phyloP scores from a whole-genome alignment of 768 basidiomycete species.

The Calvatia gigantea region DNA sequence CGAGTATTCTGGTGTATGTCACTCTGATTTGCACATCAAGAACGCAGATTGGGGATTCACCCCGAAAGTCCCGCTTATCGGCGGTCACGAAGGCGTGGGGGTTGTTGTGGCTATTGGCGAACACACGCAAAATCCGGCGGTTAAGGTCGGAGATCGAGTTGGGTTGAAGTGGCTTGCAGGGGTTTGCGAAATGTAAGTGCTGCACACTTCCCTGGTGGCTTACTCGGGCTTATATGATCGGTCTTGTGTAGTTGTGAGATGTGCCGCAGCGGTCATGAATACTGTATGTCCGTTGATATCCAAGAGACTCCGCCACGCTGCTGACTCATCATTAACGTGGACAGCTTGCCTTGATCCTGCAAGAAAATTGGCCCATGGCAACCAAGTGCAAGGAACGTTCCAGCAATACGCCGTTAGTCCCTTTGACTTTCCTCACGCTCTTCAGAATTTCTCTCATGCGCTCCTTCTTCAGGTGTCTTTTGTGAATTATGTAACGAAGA shows the following conservation, averaged over 20 bases:
- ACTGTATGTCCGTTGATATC: slow-evolving; percentile 40
- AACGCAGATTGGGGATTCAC: slow-evolving; percentile 76
- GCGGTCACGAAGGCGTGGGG: slow-evolving; percentile 86
- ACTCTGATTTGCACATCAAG: slow-evolving; percentile 76
- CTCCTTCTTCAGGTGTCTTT: slow-evolving; percentile 50
- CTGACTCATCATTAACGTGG: neutral
- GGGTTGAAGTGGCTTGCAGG: slow-evolving; percentile 81
- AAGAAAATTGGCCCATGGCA: slow-evolving; percentile 61
- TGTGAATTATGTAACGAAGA: slow-evolving; percentile 71
- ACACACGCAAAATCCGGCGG: slow-evolving; percentile 51
- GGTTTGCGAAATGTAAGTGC: slow-evolving; percentile 29
- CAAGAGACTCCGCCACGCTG: too few species aligned
- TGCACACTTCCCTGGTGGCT: too few species aligned
- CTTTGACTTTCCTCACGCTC: neutral
- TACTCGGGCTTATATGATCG: neutral
- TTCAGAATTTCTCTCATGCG: neutral
- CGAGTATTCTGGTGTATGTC: slow-evolving; percentile 77
- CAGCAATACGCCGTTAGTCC: slow-evolving; percentile 55
- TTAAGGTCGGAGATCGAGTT: slow-evolving; percentile 76
- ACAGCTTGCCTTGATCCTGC: neutral
- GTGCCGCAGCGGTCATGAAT: slow-evolving; percentile 72
- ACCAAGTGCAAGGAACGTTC: slow-evolving; percentile 76
- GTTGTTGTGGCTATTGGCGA: slow-evolving; percentile 75
- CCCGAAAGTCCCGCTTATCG: slow-evolving; percentile 64
- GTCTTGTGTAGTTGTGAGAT: slow-evolving; percentile 72